phyloP scores from a whole-genome alignment of 495 filamentous ascomycete species.

The Lasiosphaeris hirsuta region DNA sequence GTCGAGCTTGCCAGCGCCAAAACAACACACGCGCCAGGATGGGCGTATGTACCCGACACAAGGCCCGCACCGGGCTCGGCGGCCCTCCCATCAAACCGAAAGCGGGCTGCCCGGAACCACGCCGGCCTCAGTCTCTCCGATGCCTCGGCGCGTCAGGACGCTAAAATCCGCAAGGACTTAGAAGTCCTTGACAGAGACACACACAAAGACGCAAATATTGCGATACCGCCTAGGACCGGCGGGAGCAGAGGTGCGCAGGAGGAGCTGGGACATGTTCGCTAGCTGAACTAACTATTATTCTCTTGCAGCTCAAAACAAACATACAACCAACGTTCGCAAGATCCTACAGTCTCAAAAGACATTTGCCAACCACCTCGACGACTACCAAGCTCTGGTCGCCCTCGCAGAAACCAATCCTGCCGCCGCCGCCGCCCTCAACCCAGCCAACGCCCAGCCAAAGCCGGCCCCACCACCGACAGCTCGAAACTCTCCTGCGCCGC shows the following conservation, averaged over 20 bases:
- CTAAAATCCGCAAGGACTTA: constrained; percentile 71
- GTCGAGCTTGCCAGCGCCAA: constrained; percentile 71
- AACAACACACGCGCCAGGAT: constrained; percentile 70
- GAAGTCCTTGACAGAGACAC: constrained; percentile 80
- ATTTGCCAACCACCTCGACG: constrained; percentile 85
- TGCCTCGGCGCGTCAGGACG: constrained; percentile 63
- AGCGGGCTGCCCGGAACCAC: constrained; percentile 61
- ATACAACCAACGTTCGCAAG: constrained; percentile 77
- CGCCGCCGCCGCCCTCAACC: constrained; percentile 20
- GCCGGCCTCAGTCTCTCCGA: constrained; percentile 58
- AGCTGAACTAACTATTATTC: background rate
- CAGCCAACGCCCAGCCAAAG: constrained; percentile 12
- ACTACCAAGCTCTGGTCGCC: constrained; percentile 72
- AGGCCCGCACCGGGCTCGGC: constrained; percentile 56
- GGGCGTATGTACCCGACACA: constrained; percentile 83
- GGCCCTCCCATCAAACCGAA: constrained; percentile 45
- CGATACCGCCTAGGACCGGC: constrained; percentile 48
- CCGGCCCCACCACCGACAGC: constrained; percentile 17
- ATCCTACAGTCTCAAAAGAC: constrained; percentile 91
- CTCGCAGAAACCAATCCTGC: constrained; percentile 40
- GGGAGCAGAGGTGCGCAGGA: constrained; percentile 19
- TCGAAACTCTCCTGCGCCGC: constrained; percentile 22
- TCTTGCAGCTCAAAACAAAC: constrained; percentile 47
- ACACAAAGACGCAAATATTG: constrained; percentile 65
- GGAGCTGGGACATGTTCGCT: background rate